phyloP scores from a whole-genome alignment of 805 yeast genomes.

The Lachancea kluyveri region DNA sequence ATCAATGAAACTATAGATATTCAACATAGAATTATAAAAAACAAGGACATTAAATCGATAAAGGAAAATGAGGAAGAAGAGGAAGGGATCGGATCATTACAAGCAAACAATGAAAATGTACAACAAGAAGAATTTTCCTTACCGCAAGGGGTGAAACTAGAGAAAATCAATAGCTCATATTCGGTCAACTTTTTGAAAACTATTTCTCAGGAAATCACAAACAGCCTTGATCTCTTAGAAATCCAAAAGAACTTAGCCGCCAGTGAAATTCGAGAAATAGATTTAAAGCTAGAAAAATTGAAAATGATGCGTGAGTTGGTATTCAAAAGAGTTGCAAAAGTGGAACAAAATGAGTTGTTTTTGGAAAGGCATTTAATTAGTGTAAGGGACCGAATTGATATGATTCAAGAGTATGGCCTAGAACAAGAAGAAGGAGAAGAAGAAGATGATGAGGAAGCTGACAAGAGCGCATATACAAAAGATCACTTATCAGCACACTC shows the following conservation, averaged over 20 bases:
- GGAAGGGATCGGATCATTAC: no score
- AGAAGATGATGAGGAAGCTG: slow-evolving; percentile 8
- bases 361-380: slow-evolving; percentile 44
- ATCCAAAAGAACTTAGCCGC: slow-evolving; percentile 61
- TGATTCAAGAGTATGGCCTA: slow-evolving; percentile 37
- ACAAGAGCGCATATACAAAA: slow-evolving; percentile 1
- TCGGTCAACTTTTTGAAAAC: slow-evolving; percentile 34
- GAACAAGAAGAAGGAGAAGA: slow-evolving; percentile 25
- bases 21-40: slow-evolving; percentile 20
- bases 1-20: slow-evolving; percentile 38
- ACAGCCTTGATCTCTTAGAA: slow-evolving; percentile 48
- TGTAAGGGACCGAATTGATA: slow-evolving; percentile 38
- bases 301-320: slow-evolving; percentile 45
- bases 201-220: slow-evolving; percentile 36
- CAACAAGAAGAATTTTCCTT: slow-evolving; percentile 22
- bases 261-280: slow-evolving; percentile 59
- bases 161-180: slow-evolving; percentile 38
- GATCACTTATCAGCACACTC: no score
- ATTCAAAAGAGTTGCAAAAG: slow-evolving; percentile 50
- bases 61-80: slow-evolving; percentile 23
- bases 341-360: slow-evolving; percentile 56
- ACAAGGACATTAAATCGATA: slow-evolving; percentile 17
- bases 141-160: slow-evolving; percentile 37
- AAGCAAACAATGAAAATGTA: slow-evolving; percentile 16
- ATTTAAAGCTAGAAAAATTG: slow-evolving; percentile 46